Conservation (phyloP, 176 grass and related monocot genomes). For the Dendrocalamus sinicus region DNA sequence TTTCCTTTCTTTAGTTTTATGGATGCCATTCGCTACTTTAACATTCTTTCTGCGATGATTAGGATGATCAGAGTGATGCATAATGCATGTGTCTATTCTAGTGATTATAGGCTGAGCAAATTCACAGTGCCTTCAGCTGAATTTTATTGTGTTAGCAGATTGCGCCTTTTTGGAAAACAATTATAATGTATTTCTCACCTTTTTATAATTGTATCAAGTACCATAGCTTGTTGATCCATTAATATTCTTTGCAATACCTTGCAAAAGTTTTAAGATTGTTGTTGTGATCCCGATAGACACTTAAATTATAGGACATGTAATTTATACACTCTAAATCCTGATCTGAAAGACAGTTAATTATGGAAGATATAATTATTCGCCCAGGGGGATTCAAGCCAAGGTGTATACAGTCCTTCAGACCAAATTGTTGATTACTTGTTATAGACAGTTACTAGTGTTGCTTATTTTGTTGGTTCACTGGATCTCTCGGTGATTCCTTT, state of each 20-base stretch:
- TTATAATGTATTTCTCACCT: constrained; percentile 19
- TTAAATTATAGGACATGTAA: neutral
- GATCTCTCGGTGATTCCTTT: neutral
- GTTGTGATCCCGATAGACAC: neutral
- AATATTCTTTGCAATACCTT: constrained; percentile 10
- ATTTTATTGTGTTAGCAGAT: constrained; percentile 2
- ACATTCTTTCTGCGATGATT: neutral
- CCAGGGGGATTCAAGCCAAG: neutral
- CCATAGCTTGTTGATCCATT: constrained; percentile 1
- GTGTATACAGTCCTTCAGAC: neutral
- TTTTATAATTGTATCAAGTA: neutral
- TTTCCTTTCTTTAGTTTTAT: constrained; percentile 5
- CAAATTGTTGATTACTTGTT: constrained; percentile 5
- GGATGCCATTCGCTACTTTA: neutral
- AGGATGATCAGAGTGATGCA: constrained; percentile 4
- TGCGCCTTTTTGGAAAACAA: constrained; percentile 1
- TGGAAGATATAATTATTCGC: neutral
- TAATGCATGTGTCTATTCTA: constrained; percentile 14
- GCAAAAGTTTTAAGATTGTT: neutral
- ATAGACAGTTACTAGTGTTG: neutral
- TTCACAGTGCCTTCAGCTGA: neutral
- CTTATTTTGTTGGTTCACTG: neutral
- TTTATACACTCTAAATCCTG: neutral
- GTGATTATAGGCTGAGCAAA: neutral
- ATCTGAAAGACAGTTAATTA: neutral